Evolutionary conservation across 1,284 basidiomycete genomes (phyloP).

Genomic region (Irpex rosettiformis): DNA sequence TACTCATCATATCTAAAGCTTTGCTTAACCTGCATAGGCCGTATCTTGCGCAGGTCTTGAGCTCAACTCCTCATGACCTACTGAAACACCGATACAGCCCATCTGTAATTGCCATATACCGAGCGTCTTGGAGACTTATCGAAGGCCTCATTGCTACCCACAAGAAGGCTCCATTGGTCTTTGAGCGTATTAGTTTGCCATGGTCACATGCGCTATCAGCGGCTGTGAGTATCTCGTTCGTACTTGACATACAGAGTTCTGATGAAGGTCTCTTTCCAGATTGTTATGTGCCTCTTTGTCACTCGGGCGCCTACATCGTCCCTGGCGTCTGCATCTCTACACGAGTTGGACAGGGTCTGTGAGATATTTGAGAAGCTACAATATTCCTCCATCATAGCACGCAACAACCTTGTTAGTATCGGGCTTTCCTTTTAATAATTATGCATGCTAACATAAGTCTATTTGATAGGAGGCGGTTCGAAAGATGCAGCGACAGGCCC

Average conservation of each 20-base stretch:
- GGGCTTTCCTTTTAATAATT: no score
- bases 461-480: constrained; percentile 42
- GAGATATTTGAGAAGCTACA: constrained; percentile 51
- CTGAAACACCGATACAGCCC: constrained; percentile 59
- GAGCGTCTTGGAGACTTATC: constrained; percentile 64
- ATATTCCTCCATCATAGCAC: constrained; percentile 42
- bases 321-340: constrained; percentile 49
- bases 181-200: constrained; percentile 44
- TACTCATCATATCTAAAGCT: constrained; percentile 37
- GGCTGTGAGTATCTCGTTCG: constrained; percentile 43
- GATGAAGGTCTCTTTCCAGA: constrained; percentile 46
- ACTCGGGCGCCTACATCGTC: constrained; percentile 55
- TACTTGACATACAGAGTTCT: neutral
- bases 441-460: neutral
- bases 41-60: constrained; percentile 64
- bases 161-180: constrained; percentile 34
- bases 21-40: constrained; percentile 64
- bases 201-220: constrained; percentile 65
- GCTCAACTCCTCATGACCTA: constrained; percentile 52
- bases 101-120: constrained; percentile 67
- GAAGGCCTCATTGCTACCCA: constrained; percentile 43
- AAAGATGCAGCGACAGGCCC: constrained; percentile 49
- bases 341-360: constrained; percentile 51
- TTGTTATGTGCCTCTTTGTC: constrained; percentile 65
- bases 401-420: constrained; percentile 49